Evolutionary conservation across 1,284 basidiomycete species (phyloP), one percentile per base, ranked within the genome.

Genomic region (Leccinum subrobustum): DNA sequence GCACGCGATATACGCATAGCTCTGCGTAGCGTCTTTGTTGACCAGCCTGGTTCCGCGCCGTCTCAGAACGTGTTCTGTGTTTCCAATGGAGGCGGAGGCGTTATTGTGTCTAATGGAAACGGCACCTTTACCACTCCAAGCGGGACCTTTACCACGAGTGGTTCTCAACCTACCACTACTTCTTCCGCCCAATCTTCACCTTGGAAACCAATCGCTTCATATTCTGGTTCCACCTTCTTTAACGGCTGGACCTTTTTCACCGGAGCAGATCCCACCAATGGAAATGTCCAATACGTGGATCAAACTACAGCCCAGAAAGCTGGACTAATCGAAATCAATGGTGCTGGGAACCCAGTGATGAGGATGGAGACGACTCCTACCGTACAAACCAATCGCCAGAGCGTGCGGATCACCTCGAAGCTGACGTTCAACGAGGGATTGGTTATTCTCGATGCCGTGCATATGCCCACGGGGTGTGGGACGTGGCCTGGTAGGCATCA

Each of bases 381-480:
- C 29, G 87, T 96, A 37, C 68, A 79, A 12, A 82, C 72, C 48
- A 87, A 82, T 54, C 84, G 95, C 61, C 83, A 87, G 73, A 88
- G 89, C 66, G 81, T 96, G 48, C 86, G 93, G 59, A 88, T 96
- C 57, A 85, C 86, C 58, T 88, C 89, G 0, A 77, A 87, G 54
- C 73, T 78, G 62, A 76, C 78, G 2, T 92, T 85, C 71, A 68
- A 63, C 52, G 83, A 85, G 51, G 91, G 86, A 16, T 79, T 95
- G 47, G 79, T 94, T 62, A 80, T 95, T 60, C 82, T 95, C 79
- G 92, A 95, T 73, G 83, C 92, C 14, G 80, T 87, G n/a, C 93
- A 96, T 75, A 94, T 95, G 89, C 93, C 93, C 2, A 88, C 87
- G 2, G 94, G 94, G 6, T 96, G 93, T 74, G 93, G 88, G 44